Evolutionary conservation across 208 protist genomes (phyloP).

Genomic region (Leishmania gerbilli): DNA sequence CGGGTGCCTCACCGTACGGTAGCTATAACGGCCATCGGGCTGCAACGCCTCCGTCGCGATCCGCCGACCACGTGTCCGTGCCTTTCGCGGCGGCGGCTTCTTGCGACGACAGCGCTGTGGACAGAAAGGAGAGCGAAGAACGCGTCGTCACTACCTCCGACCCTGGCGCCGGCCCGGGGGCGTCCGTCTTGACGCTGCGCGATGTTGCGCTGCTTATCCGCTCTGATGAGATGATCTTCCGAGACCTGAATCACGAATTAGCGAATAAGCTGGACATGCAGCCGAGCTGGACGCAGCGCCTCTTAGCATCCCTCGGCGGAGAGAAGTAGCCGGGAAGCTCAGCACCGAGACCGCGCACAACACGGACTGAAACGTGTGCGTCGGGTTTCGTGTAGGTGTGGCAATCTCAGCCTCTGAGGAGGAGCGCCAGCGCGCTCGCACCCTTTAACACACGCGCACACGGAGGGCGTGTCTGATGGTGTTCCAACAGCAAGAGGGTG

Average conservation of each 20-base stretch:
- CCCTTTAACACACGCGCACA: background rate
- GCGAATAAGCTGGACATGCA: constrained; percentile 53
- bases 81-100: background rate
- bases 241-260: constrained; percentile 57
- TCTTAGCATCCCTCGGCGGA: background rate
- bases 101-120: background rate
- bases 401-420: background rate
- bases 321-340: background rate
- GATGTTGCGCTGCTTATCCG: constrained; percentile 72
- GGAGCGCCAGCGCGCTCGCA: background rate
- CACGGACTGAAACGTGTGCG: background rate
- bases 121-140: background rate
- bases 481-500: background rate
- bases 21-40: background rate
- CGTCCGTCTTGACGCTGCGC: constrained; percentile 46
- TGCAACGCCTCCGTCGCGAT: background rate
- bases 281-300: constrained; percentile 21
- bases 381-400: background rate
- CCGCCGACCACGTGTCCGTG: background rate
- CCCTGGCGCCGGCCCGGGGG: background rate
- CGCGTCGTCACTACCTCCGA: background rate
- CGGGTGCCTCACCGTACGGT: background rate
- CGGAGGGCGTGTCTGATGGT: background rate
- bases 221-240: constrained; percentile 79
- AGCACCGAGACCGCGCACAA: too few species aligned